phyloP scores from a whole-genome alignment of 2,329 filamentous ascomycete species.

The Ophiostoma novo-ulmi region DNA sequence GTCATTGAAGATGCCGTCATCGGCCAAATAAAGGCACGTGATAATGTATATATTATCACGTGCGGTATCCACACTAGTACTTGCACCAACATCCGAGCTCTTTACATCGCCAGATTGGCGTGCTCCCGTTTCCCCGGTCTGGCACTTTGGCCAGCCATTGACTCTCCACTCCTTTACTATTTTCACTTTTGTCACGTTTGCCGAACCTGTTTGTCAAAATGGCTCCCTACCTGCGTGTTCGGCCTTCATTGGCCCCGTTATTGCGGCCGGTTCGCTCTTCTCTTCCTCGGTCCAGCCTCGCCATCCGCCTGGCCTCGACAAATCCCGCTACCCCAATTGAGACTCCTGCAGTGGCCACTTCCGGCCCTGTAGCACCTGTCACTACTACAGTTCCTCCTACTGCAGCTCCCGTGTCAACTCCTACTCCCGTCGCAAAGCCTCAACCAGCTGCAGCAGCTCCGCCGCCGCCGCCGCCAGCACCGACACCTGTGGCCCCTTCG shows the following conservation, averaged over 20 bases:
- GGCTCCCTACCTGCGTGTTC: constrained; percentile 33
- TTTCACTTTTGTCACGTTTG: no score
- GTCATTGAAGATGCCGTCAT: neutral
- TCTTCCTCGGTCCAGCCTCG: neutral
- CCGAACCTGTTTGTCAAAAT: constrained; percentile 28
- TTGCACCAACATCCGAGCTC: neutral
- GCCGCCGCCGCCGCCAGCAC: constrained; percentile 2
- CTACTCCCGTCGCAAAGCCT: neutral
- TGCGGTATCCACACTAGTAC: neutral
- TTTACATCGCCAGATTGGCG: neutral
- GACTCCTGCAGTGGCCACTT: neutral
- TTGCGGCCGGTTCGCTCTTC: constrained; percentile 9
- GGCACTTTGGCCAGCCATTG: constrained; percentile 20
- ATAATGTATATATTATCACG: neutral
- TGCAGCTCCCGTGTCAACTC: neutral
- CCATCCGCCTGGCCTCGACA: constrained; percentile 4
- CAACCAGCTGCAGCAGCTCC: neutral
- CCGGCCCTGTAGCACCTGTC: neutral
- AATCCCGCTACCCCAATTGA: neutral
- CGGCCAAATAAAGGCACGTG: neutral
- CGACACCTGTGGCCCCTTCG: neutral
- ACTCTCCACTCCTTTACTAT: constrained; percentile 8
- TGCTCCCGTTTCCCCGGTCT: neutral
- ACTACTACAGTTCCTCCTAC: neutral
- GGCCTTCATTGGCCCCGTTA: constrained; percentile 27